Conservation (phyloP, 441 rosid genomes). For the Erodium texanum region DNA sequence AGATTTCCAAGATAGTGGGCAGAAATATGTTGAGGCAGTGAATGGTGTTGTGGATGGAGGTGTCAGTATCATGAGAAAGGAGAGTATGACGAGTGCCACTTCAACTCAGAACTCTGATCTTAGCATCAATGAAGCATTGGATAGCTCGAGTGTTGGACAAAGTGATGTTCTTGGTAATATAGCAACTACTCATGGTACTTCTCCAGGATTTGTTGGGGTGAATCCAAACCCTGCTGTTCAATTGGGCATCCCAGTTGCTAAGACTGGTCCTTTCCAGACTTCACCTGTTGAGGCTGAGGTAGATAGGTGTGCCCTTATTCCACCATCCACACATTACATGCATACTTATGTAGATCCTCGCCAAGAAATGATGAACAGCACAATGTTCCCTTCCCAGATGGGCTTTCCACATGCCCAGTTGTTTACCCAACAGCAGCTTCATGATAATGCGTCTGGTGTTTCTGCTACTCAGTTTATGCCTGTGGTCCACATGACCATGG, state of each 20-base stretch:
- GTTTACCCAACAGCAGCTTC: conserved; percentile 32
- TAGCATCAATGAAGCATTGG: conserved; percentile 43
- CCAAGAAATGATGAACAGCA: conserved; percentile 28
- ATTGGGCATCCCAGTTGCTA: conserved; percentile 7
- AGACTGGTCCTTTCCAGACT: neutral
- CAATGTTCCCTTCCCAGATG: conserved; percentile 31
- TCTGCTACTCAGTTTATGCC: conserved; percentile 37
- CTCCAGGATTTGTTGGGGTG: conserved; percentile 21
- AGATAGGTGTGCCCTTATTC: conserved; percentile 5
- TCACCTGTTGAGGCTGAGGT: neutral
- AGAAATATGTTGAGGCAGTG: conserved; percentile 59
- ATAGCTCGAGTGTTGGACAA: conserved; percentile 29
- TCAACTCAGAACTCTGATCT: conserved; percentile 67
- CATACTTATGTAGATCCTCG: conserved; percentile 35
- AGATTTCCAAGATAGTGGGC: conserved; percentile 39
- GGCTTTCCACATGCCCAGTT: conserved; percentile 38
- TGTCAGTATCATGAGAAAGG: conserved; percentile 35
- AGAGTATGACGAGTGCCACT: conserved; percentile 49
- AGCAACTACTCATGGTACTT: conserved; percentile 24
- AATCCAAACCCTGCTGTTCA: conserved; percentile 28
- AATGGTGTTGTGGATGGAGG: conserved; percentile 37
- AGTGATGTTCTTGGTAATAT: conserved; percentile 29
- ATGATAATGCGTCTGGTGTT: conserved; percentile 22
- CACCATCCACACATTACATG: conserved; percentile 22
- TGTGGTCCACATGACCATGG: conserved; percentile 37